Evolutionary conservation across 305 asterid species (phyloP), one percentile per base, ranked within the genome.

Genomic region (Solanum aculeatissimum): DNA sequence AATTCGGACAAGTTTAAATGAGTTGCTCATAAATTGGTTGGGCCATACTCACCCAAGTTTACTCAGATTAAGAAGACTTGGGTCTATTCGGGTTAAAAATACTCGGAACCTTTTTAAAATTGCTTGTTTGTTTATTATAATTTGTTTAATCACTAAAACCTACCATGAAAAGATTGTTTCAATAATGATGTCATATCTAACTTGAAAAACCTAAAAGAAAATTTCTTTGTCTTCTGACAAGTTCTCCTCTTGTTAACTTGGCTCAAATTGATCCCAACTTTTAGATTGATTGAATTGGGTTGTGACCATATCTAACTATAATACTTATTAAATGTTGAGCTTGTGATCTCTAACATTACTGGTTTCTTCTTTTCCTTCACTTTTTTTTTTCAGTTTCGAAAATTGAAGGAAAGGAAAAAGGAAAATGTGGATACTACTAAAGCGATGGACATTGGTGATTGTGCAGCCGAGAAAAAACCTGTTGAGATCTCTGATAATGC

Each of bases 401-500:
- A 35, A 35, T 35, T 35, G 40, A 35, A 35, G 40, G 40, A 35
- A 35, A 35, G 40, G 7, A 35, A 88, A 57, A 87, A 75, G n/a
- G 25, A 91, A 85, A 86, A 86, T 62, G 82, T 60, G 42, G 89
- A 85, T 89, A 72, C 84, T 57, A 27, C 43, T 49, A 80, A 88
- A 86, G 90, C 89, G 40, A 71, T 74, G 19, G 91, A 89, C 84
- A 53, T 86, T 71, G 89, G 91, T 82, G 72, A 53, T 68, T 66
- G 88, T 57, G 88, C 86, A 38, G 90, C 35, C 75, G 94, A 90
- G 86, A 85, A 91, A 12, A 82, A 88, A 81, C 91, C 96, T 21
- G 90, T 62, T 88, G 91, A 87, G 85, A 85, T 32, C 81, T 42
- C 90, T 2, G 95, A 92, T 87, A 93, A 96, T 83, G 87, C 75